These are phyloP conservation scores for Xylaria castorea DNA, from an alignment of 495 filamentous ascomycete species.

Conservation along the genomic window DNA sequence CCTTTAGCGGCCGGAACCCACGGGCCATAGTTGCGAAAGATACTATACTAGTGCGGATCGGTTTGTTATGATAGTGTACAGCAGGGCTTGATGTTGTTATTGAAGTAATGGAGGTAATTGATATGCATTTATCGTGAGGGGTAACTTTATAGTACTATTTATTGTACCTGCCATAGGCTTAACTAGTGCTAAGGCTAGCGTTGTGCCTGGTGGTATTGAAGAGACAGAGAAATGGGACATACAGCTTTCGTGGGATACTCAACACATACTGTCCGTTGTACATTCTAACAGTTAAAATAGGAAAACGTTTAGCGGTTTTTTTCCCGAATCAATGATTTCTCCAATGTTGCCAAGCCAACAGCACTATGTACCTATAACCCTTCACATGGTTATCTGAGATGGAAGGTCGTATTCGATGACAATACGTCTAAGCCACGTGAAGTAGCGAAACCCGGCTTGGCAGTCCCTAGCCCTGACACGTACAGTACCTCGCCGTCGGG, in stretches of 20 bases:
- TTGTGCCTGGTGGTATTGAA: neutral
- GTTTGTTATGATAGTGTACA: too few relatives aligned
- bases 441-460: neutral
- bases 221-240: neutral
- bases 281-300: neutral
- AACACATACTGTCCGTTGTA: neutral
- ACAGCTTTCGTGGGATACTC: neutral
- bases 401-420: neutral
- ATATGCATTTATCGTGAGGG: too few relatives aligned
- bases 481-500: neutral
- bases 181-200: neutral
- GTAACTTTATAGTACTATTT: too few relatives aligned
- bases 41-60: too few relatives aligned
- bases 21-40: neutral
- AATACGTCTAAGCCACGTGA: neutral
- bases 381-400: too few relatives aligned
- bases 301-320: neutral
- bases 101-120: too few relatives aligned
- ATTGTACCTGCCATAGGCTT: too few relatives aligned
- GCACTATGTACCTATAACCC: neutral
- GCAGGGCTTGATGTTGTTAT: too few relatives aligned
- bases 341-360: too few relatives aligned
- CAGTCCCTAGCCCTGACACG: neutral
- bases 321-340: too few relatives aligned
- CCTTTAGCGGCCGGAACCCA: neutral